Conservation (phyloP, 2,329 filamentous ascomycete species). For the Lanzia echinophila region DNA sequence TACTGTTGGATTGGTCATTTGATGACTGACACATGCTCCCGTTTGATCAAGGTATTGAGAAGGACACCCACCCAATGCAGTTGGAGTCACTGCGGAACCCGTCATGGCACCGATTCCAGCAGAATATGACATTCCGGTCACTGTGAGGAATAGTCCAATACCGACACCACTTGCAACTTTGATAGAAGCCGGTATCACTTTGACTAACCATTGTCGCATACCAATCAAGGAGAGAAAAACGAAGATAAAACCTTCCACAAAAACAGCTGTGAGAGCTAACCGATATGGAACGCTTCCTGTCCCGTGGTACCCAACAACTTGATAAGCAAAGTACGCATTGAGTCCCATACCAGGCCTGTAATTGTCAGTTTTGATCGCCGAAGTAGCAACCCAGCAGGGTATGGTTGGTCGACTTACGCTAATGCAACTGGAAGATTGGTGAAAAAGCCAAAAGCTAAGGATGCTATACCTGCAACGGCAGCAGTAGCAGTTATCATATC, state of each 20-base stretch:
- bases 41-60: constrained; percentile 44
- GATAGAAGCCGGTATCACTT: constrained; percentile 56
- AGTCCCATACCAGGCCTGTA: constrained; percentile 58
- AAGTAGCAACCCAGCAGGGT: background rate
- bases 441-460: constrained; percentile 70
- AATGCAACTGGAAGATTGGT: constrained; percentile 75
- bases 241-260: constrained; percentile 59
- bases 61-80: constrained; percentile 70
- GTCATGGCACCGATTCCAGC: constrained; percentile 74
- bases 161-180: constrained; percentile 61
- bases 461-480: constrained; percentile 68
- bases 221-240: constrained; percentile 58
- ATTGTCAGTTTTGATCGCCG: constrained; percentile 1
- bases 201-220: constrained; percentile 67
- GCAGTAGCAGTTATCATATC: constrained; percentile 80
- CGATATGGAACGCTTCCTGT: constrained; percentile 50
- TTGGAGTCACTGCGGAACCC: constrained; percentile 60
- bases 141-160: constrained; percentile 57
- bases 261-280: constrained; percentile 56
- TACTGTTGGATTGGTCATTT: constrained; percentile 72
- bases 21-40: constrained; percentile 48
- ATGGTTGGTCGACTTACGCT: constrained; percentile 48
- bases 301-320: constrained; percentile 57
- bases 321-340: constrained; percentile 62
- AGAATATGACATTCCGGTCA: constrained; percentile 65